Base-by-base conservation (phyloP, 1,284 basidiomycete species). In the Schizopora paradoxa region DNA sequence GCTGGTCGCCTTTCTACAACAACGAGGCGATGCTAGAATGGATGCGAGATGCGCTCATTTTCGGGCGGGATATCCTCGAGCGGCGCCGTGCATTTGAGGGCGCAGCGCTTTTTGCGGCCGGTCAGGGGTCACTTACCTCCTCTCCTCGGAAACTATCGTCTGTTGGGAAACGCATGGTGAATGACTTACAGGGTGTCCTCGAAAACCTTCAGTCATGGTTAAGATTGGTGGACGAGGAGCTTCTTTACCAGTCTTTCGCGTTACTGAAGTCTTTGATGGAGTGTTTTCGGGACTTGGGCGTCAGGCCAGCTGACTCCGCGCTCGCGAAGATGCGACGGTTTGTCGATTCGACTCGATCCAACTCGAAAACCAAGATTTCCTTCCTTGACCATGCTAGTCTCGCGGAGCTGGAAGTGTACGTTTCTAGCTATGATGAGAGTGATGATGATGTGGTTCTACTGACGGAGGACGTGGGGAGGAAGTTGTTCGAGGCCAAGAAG, bases 11-110 rank as follows among this genome's bases (percentile, higher is more conserved):
- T 7, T 85, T 75, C 58, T 90, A 89, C 60, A 82, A 87, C 49
- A 81, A 79, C 56, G 76, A 82, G 23, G 80, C 83, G 43, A 95
- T 98, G 92, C 76, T 86, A 19, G 77, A 84, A 38, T 98, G 93
- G 93, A 96, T 98, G 94, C 80, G 92, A 51, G 94, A 97, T 61
- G 93, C 92, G 1, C 72, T 97, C 43, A 92, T 96, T 47, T 92
- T 95, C 59, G 90, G 86, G 11, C 70, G 86, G 54, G 86, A 91
- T 56, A 75, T 95, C 68, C 68, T 95, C 22, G 82, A 81, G 3
- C 82, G 91, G 55, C 78, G 91, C 60, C 71, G 79, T 31, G 76
- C 85, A 6, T 82, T 97, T 52, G 90, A 95, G 62, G 70, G 69
- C 18, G 83, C 83, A 1, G 76, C 81, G 3, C 51, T 70, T 60